Evolutionary conservation across 164 flowering plant genomes (phyloP), one percentile per base, ranked within the genome.

Genomic region (Chimonanthus salicifolius): DNA sequence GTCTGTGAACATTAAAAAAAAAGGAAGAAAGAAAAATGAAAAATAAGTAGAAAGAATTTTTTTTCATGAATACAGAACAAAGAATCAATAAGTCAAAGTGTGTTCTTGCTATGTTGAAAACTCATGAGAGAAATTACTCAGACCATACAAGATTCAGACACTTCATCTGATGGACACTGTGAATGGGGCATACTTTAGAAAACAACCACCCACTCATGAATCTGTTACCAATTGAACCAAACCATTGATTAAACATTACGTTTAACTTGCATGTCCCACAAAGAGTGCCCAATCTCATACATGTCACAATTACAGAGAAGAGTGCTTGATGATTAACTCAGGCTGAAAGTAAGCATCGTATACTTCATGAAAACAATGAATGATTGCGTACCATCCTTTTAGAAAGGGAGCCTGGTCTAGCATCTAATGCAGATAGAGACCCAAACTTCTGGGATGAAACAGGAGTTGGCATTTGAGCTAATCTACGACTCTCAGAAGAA

Each of bases 341-440:
- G 2, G 33, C 16, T 13, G 60, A 54, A 54, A 51, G 58, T 51
- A 51, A 54, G 5, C 60, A 13, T 11, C 11, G 60, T 54, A 54
- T 0, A n/a, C 60, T 54, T 54, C 16, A 6, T 54, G 60, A 54
- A 54, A 54, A 54, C n/a, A 54, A 1, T 62, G 58, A 74, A 60
- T 69, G 48, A 64, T 15, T 5, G 71, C 86, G 66, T 78, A 96
- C 99, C 92, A 83, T 64, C 72, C 85, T 86, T 81, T 86, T 96
- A 15, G 97, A 85, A 54, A 82, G 71, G 78, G 97, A 89, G 64
- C 90, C 80, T 43, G 98, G 92, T 76, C 92, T 87, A 64, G 93
- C 84, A 80, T 92, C 99, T 64, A 96, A 80, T n/a, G 98, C 99
- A 75, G 99, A 96, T 50, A 96, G 84, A 69, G 97, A 91, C 0